Conservation (phyloP, 805 yeast species). For the Torulaspora gathmanii region DNA sequence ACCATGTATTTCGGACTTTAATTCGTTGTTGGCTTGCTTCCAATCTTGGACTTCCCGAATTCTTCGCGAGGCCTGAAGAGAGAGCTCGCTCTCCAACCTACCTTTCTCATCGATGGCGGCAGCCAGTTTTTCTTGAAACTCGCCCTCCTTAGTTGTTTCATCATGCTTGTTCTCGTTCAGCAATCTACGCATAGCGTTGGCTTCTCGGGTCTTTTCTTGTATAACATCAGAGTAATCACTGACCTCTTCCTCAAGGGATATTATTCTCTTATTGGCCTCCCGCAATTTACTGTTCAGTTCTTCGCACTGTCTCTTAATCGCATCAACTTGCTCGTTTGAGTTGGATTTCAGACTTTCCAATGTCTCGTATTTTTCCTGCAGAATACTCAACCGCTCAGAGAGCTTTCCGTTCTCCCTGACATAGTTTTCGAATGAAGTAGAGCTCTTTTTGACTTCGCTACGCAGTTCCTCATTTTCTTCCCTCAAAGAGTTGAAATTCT, state of each 20-base stretch:
- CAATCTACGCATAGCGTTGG: conserved; percentile 63
- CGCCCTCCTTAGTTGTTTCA: conserved; percentile 48
- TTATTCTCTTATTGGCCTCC: conserved; percentile 58
- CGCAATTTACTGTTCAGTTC: conserved; percentile 62
- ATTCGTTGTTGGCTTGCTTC: conserved; percentile 40
- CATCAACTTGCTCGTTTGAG: conserved; percentile 43
- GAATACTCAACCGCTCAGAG: conserved; percentile 40
- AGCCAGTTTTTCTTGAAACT: conserved; percentile 49
- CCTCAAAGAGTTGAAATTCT: conserved; percentile 30
- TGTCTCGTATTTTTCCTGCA: conserved; percentile 39
- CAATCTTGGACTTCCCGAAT: conserved; percentile 65
- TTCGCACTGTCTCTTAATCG: conserved; percentile 62
- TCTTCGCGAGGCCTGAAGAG: conserved; percentile 47
- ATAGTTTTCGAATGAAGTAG: conserved; percentile 35
- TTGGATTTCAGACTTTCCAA: conserved; percentile 37
- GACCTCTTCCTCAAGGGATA: conserved; percentile 76
- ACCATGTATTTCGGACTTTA: conserved; percentile 38
- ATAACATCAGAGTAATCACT: conserved; percentile 64
- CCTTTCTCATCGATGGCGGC: conserved; percentile 57
- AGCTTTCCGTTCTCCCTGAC: conserved; percentile 39
- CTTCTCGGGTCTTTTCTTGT: conserved; percentile 78
- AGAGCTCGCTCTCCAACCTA: conserved; percentile 51
- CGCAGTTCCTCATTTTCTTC: conserved; percentile 38
- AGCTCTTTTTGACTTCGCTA: conserved; percentile 41
- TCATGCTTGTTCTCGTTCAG: conserved; percentile 64